Evolutionary conservation across 2,329 filamentous ascomycete genomes (phyloP), one percentile per base, ranked within the genome.

Genomic region (Penicillium crustosum): DNA sequence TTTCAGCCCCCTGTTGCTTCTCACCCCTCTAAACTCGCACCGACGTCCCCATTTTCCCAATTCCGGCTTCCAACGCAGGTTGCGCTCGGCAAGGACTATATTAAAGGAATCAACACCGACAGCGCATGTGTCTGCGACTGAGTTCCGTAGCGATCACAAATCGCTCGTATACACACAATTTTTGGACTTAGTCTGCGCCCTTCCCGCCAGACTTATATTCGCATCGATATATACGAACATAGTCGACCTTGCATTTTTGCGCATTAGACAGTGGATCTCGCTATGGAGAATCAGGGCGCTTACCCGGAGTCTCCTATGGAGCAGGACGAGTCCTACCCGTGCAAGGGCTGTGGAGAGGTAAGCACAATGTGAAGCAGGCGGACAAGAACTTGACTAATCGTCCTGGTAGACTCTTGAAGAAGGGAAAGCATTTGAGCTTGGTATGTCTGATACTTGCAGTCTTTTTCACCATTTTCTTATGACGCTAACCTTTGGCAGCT

Each of bases 351-450:
- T 77, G 91, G 91, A 79, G 90, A 95, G 83, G 91, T 95, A 82
- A 68, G 69, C 61, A 62, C 39, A 17, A 42, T 48, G 41, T 21
- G 53, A 25, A 52, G 29, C 35, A 4, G 21, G 39, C 9, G 27
- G 19, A 45, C 51, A 58, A 36, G 53, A 49, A 48, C 43, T n/a
- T 47, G 44, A 58, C 61, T 65, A 55, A 64, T 42, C 9, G 39
- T 36, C 38, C 13, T 3, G 25, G 56, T 74, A 97, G 92, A 96
- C 97, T 66, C 84, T 99, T 21, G 94, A 99, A 77, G 94, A 99
- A 82, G 94, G 94, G 69, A 97, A 97, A 78, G 94, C 94, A 52
- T 99, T 96, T 70, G 94, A 99, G 79, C 84, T 99, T 70, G 92
- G 93, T 97, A 79, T 72, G 84, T 55, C 60, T 17, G 9, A 21